Base-by-base conservation (phyloP, 140 eudicot species). In the Oenanthe javanica region DNA sequence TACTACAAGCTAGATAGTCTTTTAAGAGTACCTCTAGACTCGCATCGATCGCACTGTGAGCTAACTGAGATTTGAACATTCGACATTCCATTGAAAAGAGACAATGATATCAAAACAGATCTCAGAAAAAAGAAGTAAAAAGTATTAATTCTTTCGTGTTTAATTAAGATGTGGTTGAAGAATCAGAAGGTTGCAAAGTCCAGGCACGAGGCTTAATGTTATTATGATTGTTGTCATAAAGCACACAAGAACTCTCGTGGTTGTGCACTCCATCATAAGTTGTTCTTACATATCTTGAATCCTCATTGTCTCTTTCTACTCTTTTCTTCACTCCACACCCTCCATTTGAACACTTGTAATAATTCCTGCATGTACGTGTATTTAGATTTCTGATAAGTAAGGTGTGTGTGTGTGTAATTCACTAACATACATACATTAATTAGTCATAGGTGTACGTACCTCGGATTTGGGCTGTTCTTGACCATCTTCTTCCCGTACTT, bases 401-500 rank as follows among this genome's bases (percentile, higher is more conserved):
- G 31, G 31, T 31, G 31, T 31, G 31, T 31, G 31, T 31, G 31
- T 31, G 31, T 31, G 31, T 31, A 55, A 55, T 55, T 49, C 52
- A 10, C 64, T 55, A 55, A 0, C 0, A 55, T 19, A 63, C 25
- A 63, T 63, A 63, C 25, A 63, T n/a, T 23, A 7, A 9, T 23
- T 21, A 7, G 5, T 57, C 66, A 14, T 16, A 6, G 25, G 15
- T 23, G 13, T 31, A 4, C 36, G 57, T 89, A 94, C 98, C 98
- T 93, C 81, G 98, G 97, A 79, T 94, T 90, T 52, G 94, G 96
- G 89, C 90, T 94, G 82, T 94, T 91, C 76, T 94, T 94, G 78
- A 94, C 98, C 98, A 82, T 94, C 90, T 94, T 94, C 84, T 94
- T 94, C 18, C 98, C 98, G 50, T 94, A 94, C 67, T 94, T 94